These are phyloP conservation scores for Schizonepeta tenuifolia DNA, from an alignment of 257 asterid genomes.

Conservation along the genomic window DNA sequence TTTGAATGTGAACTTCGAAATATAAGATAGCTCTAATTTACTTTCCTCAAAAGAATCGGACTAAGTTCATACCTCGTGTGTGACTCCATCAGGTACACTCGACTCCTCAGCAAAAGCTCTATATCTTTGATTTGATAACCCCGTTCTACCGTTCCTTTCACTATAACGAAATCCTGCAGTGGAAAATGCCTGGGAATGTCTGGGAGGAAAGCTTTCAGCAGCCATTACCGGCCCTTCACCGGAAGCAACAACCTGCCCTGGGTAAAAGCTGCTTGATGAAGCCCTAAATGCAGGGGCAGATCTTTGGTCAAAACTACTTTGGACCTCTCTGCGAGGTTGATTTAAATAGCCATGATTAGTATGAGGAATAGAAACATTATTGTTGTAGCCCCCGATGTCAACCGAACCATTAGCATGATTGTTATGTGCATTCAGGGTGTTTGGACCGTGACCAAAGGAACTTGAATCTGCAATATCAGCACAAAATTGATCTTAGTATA, in stretches of 20 bases:
- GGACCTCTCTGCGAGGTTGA: conserved; percentile 59
- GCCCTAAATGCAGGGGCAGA: conserved; percentile 54
- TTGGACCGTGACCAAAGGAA: conserved; percentile 53
- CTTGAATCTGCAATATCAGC: conserved; percentile 52
- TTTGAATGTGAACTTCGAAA: neutral
- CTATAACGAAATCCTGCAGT: conserved; percentile 45
- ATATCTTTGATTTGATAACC: conserved; percentile 47
- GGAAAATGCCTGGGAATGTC: conserved; percentile 55
- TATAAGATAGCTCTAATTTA: neutral
- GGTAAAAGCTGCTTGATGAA: conserved; percentile 55
- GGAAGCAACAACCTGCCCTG: conserved; percentile 49
- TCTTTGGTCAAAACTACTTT: conserved; percentile 58
- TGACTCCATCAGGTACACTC: conserved; percentile 49
- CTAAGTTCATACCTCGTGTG: conserved; percentile 52
- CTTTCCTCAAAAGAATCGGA: neutral
- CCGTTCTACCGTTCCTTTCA: conserved; percentile 57
- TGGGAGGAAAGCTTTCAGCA: conserved; percentile 51
- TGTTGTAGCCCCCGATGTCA: conserved; percentile 50
- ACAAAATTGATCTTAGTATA: conserved; percentile 30
- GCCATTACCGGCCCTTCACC: conserved; percentile 56
- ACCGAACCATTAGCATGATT: conserved; percentile 49
- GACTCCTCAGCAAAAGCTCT: conserved; percentile 50
- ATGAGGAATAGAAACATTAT: conserved; percentile 52
- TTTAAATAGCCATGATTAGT: conserved; percentile 40
- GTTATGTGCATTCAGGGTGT: conserved; percentile 40